Percentiles rank a stretch among this genome's conserved stretches.
Conservation (phyloP, 2,329 filamentous ascomycete genomes). For the Fusarium sulawesiense region DNA sequence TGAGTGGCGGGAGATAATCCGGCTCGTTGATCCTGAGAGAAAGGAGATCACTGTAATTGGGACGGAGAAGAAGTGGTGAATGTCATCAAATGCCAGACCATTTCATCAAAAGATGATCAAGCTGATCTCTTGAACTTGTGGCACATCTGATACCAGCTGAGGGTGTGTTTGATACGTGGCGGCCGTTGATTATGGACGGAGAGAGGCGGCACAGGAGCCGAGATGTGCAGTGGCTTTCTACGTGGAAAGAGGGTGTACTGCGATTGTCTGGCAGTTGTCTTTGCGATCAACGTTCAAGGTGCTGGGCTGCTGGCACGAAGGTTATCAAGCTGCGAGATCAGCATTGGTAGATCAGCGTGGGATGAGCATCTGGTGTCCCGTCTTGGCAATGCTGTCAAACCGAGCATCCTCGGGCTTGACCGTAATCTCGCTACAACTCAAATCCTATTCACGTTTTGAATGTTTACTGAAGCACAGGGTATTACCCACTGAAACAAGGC, state of each 20-base stretch:
- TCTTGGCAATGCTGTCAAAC: slow-evolving; percentile 22
- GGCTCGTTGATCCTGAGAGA: slow-evolving; percentile 48
- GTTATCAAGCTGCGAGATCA: slow-evolving; percentile 1
- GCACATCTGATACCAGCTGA: slow-evolving; percentile 10
- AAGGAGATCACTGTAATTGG: slow-evolving; percentile 42
- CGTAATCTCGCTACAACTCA: slow-evolving; percentile 3
- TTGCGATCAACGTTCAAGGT: slow-evolving; percentile 2
- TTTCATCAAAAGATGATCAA: background rate
- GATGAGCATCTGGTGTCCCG: slow-evolving; percentile 14
- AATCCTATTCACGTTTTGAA: slow-evolving; percentile 12
- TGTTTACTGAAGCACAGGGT: background rate
- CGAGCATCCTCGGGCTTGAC: slow-evolving; percentile 11
- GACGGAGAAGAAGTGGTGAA: slow-evolving; percentile 30
- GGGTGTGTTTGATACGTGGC: slow-evolving; percentile 32
- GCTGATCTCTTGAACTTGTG: slow-evolving; percentile 8
- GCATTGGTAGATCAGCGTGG: slow-evolving; percentile 2
- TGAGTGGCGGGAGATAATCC: slow-evolving; percentile 49
- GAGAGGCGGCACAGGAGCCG: slow-evolving; percentile 35
- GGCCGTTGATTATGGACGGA: slow-evolving; percentile 18
- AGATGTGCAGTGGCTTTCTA: slow-evolving; percentile 21
- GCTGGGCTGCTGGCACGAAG: background rate
- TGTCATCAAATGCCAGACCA: background rate
- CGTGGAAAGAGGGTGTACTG: slow-evolving; percentile 32
- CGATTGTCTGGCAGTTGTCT: slow-evolving; percentile 7
- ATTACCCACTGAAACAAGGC: slow-evolving; percentile 23